Base-by-base conservation (phyloP, 495 filamentous ascomycete genomes). In the Podospora pseudocomata region DNA sequence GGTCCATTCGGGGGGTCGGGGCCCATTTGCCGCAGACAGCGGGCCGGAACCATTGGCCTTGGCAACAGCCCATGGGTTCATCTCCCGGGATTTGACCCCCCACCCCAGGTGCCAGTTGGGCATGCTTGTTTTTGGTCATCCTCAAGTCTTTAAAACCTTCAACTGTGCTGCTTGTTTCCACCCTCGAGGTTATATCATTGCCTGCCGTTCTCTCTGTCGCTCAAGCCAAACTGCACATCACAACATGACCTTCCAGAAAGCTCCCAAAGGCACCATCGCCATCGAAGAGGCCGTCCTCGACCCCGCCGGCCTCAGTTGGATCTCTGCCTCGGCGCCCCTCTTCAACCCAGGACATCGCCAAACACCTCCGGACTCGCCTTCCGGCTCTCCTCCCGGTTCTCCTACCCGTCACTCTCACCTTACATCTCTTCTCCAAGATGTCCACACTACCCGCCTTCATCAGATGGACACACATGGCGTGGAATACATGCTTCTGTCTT, bases 391-490 rank as follows among this genome's bases (percentile, higher is more conserved):
- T 23, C 54, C 20, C 56, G 53, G 32, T 60, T 60, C 55, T 49
- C 63, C 60, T 32, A 28, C 30, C 26, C 18, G 32, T 61, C 67
- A 67, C 15, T 55, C 66, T 1, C 58, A 70, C 5, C 60, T 71
- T 16, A 76, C 73, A 18, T 26, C 64, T 15, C 26, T 20, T 2
- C 71, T 79, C 2, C 67, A 72, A 19, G 78, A 79, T 72, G 85
- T 89, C 68, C 82, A 82, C 68, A 71, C 76, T 16, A 74, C 81
- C 28, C 85, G 86, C 4, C 75, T 88, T 5, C 73, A 83, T 23
- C 75, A 83, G 49, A 86, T 84, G 76, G 84, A 87, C 71, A 83
- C 81, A 67, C 76, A 88, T 70, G 87, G 86, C 39, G 84, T 90
- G 23, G 87, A 85, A 62, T 85, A 86, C 73, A 87, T 84, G 70